Evolutionary conservation across 441 rosid genomes (phyloP), one percentile per base, ranked within the genome.

Genomic region (Mallotus repandus): DNA sequence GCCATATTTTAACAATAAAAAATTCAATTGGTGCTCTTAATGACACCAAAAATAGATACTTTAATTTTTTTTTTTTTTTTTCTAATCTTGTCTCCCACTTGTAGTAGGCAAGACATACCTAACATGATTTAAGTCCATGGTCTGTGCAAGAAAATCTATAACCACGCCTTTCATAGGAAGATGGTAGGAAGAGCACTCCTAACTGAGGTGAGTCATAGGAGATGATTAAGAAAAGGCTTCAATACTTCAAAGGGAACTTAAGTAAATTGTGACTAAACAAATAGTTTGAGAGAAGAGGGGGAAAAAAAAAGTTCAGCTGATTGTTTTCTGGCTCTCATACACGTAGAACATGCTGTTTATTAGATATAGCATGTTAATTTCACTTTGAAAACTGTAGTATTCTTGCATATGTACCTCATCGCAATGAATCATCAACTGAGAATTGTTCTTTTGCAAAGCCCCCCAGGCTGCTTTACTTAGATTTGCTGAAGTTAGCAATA

Each of bases 381-480:
- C 32, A 29, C 32, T 29, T 29, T 29, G 32, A 29, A 29, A 29
- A 29, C 32, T 29, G 32, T 2, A 29, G 32, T 29, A 29, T 25
- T 25, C 29, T 25, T 29, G 9, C 45, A 63, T 50, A 63, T 63
- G 63, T 83, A 91, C 99, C 97, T 95, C 98, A 11, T 91, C 93
- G 58, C 98, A 93, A 78, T 97, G 94, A 68, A 91, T 86, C 99
- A 93, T 95, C 80, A 95, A 81, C 81, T 93, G 99, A 56, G 98
- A 89, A 77, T 88, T 89, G 77, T 90, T 95, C 84, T 93, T 95
- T 81, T 95, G 98, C 66, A 93, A 87, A 73, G 97, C 89, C 73
- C 98, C 99, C 99, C 98, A 93, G 25, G 99, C 97, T 63, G 98
- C 97, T 87, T 93, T 93, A 85, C 99, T 93, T 66, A 95, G 98